Evolutionary conservation across 495 filamentous ascomycete species (phyloP).

Genomic region (Aspergillus ellipticus): DNA sequence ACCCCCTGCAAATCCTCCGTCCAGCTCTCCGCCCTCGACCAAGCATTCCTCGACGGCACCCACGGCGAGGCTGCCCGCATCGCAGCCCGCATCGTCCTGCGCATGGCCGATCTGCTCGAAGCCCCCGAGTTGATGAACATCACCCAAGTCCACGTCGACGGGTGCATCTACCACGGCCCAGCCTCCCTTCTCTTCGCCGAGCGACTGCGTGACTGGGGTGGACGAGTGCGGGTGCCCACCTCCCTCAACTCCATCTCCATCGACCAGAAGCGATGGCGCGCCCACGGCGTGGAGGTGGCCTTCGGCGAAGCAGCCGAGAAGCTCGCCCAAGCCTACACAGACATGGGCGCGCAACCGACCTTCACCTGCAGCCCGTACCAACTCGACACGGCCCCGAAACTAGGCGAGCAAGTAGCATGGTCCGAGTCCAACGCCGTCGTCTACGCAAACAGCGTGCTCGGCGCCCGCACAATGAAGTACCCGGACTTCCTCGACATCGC

Average conservation of each 20-base stretch:
- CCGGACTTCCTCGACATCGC: constrained; percentile 31
- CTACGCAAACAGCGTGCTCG: constrained; percentile 31
- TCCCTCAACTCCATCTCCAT: constrained; percentile 34
- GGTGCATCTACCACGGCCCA: constrained; percentile 33
- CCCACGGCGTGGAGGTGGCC: constrained; percentile 18
- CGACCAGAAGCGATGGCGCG: constrained; percentile 24
- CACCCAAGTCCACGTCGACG: constrained; percentile 29
- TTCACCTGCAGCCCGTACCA: constrained; percentile 35
- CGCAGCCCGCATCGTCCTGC: constrained; percentile 25
- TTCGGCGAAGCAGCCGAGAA: constrained; percentile 15
- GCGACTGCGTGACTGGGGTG: constrained; percentile 19
- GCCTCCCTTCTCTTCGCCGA: constrained; percentile 23
- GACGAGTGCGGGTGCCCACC: constrained; percentile 23
- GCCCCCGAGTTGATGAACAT: constrained; percentile 20
- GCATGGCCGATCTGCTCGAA: constrained; percentile 17
- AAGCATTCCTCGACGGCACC: constrained; percentile 17
- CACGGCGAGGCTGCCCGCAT: constrained; percentile 21
- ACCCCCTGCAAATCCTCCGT: not conserved
- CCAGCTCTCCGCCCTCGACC: constrained; percentile 11
- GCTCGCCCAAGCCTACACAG: constrained; percentile 22
- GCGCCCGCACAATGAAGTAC: constrained; percentile 30
- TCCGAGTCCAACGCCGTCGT: constrained; percentile 34
- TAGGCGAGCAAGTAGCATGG: constrained; percentile 26
- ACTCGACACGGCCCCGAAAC: constrained; percentile 20
- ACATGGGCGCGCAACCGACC: constrained; percentile 28